These are phyloP conservation scores for Sarcomyxa edulis DNA, from an alignment of 768 basidiomycete genomes.

Conservation along the genomic window DNA sequence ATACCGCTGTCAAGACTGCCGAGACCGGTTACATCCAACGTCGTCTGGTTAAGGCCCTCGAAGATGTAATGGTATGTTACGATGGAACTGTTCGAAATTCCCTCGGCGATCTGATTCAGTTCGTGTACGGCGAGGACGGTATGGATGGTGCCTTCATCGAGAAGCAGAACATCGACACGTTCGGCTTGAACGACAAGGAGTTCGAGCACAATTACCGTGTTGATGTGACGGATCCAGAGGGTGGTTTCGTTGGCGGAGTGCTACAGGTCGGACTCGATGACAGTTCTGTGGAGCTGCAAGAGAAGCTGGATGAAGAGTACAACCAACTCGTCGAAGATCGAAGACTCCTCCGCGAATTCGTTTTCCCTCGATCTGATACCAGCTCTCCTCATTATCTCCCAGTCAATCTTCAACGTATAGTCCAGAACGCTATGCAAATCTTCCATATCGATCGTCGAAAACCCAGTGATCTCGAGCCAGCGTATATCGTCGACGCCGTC, in stretches of 20 bases:
- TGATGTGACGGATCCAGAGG: slow-evolving; percentile 80
- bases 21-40: slow-evolving; percentile 99
- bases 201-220: slow-evolving; percentile 95
- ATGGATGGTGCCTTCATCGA: slow-evolving; percentile 99
- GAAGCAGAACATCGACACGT: slow-evolving; percentile 89
- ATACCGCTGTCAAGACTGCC: slow-evolving; percentile 99
- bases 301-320: slow-evolving; percentile 69
- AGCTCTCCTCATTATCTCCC: slow-evolving; percentile 81
- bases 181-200: slow-evolving; percentile 70
- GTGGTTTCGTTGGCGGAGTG: slow-evolving; percentile 74
- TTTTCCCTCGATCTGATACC: slow-evolving; percentile 76
- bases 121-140: slow-evolving; percentile 96
- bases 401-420: slow-evolving; percentile 91
- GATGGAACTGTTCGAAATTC: slow-evolving; percentile 98
- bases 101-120: slow-evolving; percentile 92
- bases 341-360: slow-evolving; percentile 68
- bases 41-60: slow-evolving; percentile 94
- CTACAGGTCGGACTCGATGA: slow-evolving; percentile 88
- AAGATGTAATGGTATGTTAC: slow-evolving; percentile 96
- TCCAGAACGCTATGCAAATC: slow-evolving; percentile 93
- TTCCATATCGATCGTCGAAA: slow-evolving; percentile 96
- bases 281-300: slow-evolving; percentile 77
- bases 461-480: slow-evolving; percentile 87
- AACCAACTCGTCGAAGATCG: slow-evolving; percentile 70
- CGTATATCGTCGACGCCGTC: slow-evolving; percentile 79